Evolutionary conservation across 192 early-diverging fungal species (phyloP), one percentile per base, ranked within the genome.

Genomic region (Backusella tarrabulga): DNA sequence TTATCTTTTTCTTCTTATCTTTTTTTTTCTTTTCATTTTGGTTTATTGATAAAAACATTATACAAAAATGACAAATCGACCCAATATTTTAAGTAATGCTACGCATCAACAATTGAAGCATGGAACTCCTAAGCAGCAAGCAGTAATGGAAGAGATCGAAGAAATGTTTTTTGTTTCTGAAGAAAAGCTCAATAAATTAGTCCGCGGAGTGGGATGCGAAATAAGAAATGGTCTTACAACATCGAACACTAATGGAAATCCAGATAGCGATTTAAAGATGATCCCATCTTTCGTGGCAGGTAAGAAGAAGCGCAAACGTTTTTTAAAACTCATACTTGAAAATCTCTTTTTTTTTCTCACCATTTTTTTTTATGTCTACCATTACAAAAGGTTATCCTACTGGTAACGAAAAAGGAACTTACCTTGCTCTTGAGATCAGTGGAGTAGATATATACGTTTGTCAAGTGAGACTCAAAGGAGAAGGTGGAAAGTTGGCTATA

Each of bases 381-480:
- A 79, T 35, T 68, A 11, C 21, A 15, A n/a, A 81, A 79, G 83
- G 87, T n/a, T 84, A 92, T 11, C 95, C 96, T 0, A 92, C 91
- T 46, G 97, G 97, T 26, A 87, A 90, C 79, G 97, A 99, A 78
- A 88, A 85, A 42, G 97, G 97, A 38, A 89, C 90, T 6, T 95
- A 88, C 82, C 89, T 99, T 41, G 96, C 97, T 19, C 81, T 99
- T 44, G 97, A 99, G 77, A 88, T 99, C 41, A 95, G 96, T 42
- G 96, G 97, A 23, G 93, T 95, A 69, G 97, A 99, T 85, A 89
- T 99, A n/a, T 80, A 83, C 29, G 95, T 98, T 4, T 97, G 96
- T 85, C 87, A 93, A 79, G 92, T 97, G 3, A 88, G 82, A 50
- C 89, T 98, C 46, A 90, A 90, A 74, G 95, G 95, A 42, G 86